Evolutionary conservation across 2,329 filamentous ascomycete genomes (phyloP).

Genomic region (Xylariaceae sp.): DNA sequence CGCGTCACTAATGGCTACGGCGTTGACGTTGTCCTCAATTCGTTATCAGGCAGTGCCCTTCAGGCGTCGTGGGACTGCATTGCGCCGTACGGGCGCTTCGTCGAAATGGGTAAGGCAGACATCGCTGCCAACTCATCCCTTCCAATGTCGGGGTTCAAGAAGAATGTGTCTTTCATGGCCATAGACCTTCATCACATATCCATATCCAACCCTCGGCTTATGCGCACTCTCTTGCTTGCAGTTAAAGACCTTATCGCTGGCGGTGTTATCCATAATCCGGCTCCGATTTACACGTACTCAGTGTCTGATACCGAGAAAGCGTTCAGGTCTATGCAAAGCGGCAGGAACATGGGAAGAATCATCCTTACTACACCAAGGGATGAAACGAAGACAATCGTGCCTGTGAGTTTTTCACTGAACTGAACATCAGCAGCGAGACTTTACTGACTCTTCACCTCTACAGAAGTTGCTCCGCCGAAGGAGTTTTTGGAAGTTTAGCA

Average conservation of each 20-base stretch:
- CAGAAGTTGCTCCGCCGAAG: not conserved
- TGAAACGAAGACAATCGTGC: not conserved
- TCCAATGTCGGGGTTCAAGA: constrained; percentile 4
- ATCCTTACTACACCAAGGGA: constrained; percentile 8
- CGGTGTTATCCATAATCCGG: not conserved
- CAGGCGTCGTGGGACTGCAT: constrained; percentile 38
- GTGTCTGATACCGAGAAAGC: constrained; percentile 8
- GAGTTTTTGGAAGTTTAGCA: constrained; percentile 7
- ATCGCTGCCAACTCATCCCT: constrained; percentile 3
- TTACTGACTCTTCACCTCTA: too few relatives aligned
- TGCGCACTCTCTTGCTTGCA: not conserved
- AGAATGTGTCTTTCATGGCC: constrained; percentile 2
- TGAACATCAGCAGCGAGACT: too few relatives aligned
- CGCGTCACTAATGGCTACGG: constrained; percentile 1
- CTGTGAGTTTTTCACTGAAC: not conserved
- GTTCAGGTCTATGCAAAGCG: constrained; percentile 12
- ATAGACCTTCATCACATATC: constrained; percentile 14
- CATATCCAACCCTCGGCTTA: not conserved
- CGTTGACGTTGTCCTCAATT: constrained; percentile 32
- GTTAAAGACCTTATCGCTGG: not conserved
- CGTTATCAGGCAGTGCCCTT: constrained; percentile 34
- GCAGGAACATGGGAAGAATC: constrained; percentile 10
- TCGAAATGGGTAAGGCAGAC: constrained; percentile 12
- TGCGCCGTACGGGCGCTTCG: constrained; percentile 37
- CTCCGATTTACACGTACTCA: constrained; percentile 2